Evolutionary conservation across 1,284 basidiomycete genomes (phyloP).

Genomic region (Tilletia setariae): DNA sequence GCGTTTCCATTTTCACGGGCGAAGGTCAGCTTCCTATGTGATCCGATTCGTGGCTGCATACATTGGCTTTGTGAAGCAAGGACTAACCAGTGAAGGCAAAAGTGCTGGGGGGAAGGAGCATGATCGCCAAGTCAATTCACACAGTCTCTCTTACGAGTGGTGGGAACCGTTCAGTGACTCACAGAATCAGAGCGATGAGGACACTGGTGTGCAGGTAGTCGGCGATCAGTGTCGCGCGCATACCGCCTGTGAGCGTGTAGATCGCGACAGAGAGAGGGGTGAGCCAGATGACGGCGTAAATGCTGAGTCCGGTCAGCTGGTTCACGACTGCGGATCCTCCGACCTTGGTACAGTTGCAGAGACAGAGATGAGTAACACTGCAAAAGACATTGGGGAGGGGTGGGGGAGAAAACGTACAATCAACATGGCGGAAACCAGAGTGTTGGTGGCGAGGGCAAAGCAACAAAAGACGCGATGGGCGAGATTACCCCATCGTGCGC

Average conservation of each 20-base stretch:
- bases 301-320: conserved; percentile 61
- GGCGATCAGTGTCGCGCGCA: conserved; percentile 47
- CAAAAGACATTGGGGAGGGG: no score
- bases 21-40: no score
- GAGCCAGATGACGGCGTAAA: conserved; percentile 42
- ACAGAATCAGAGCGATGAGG: conserved; percentile 49
- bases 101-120: no score
- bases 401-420: conserved; percentile 19
- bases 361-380: no score
- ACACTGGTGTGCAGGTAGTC: conserved; percentile 51
- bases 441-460: conserved; percentile 72
- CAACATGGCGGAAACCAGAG: conserved; percentile 47
- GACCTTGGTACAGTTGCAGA: no score
- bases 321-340: conserved; percentile 47
- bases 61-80: no score
- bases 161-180: conserved; percentile 54
- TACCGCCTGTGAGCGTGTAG: conserved; percentile 49
- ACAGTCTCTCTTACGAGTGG: no score
- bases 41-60: no score
- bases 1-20: conserved; percentile 13
- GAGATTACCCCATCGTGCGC: conserved; percentile 68
- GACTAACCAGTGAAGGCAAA: no score
- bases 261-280: conserved; percentile 45
- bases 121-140: no score
- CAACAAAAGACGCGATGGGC: conserved; percentile 75